Evolutionary conservation across 2,329 filamentous ascomycete species (phyloP).

Genomic region (Ploettnerulaceae sp.): DNA sequence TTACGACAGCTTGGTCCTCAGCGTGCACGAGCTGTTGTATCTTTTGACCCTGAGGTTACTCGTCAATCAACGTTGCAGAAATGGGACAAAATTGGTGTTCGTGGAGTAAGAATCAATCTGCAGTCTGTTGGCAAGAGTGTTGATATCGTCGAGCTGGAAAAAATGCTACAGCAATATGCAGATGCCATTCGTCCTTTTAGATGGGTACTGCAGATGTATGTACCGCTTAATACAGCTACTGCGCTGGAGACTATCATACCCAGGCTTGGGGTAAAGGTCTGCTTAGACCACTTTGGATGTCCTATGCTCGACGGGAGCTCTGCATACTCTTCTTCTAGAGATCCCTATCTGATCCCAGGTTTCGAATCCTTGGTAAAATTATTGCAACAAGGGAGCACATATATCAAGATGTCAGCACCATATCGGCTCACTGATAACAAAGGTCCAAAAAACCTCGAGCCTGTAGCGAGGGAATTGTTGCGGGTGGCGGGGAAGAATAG

Average conservation of each 20-base stretch:
- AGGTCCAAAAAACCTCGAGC: conserved; percentile 41
- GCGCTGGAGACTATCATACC: conserved; percentile 46
- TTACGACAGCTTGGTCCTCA: conserved; percentile 44
- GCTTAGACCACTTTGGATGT: conserved; percentile 56
- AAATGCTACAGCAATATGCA: conserved; percentile 51
- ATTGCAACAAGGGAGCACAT: conserved; percentile 41
- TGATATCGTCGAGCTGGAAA: conserved; percentile 36
- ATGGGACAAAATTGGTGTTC: conserved; percentile 54
- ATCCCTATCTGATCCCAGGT: conserved; percentile 44
- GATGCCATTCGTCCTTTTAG: conserved; percentile 43
- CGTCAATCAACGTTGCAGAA: conserved; percentile 38
- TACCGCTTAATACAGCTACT: conserved; percentile 47
- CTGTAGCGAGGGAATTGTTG: conserved; percentile 46
- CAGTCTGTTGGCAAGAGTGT: conserved; percentile 42
- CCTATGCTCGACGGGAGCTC: conserved; percentile 39
- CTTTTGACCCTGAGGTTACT: conserved; percentile 45
- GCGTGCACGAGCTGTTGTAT: conserved; percentile 50
- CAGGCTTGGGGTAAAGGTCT: conserved; percentile 46
- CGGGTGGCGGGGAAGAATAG: conserved; percentile 34
- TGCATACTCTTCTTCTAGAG: conserved; percentile 6
- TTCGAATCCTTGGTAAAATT: conserved; percentile 46
- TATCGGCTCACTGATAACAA: conserved; percentile 48
- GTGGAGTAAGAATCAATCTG: conserved; percentile 57
- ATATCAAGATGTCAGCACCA: conserved; percentile 41
- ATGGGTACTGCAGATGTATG: conserved; percentile 57